Conservation (phyloP, 495 filamentous ascomycete genomes). For the Cladorrhinum samala region DNA sequence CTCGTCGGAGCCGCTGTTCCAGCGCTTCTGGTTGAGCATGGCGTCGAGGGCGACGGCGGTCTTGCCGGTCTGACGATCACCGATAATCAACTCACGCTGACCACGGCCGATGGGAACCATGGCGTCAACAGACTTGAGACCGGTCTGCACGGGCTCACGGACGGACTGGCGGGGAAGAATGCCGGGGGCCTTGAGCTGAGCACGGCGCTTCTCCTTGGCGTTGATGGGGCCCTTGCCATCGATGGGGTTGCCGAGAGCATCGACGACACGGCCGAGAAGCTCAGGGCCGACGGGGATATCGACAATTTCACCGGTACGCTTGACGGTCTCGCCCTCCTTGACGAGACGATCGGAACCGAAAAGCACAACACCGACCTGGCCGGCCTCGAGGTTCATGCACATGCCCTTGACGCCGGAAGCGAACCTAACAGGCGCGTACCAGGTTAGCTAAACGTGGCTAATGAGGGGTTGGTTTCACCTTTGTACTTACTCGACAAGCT, state of each 20-base stretch:
- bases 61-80: conserved; percentile 99
- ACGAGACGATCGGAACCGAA: conserved; percentile 99
- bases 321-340: conserved; percentile 98
- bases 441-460: conserved; percentile 15
- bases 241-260: conserved; percentile 97
- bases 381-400: conserved; percentile 99
- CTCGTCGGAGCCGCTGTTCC: conserved; percentile 88
- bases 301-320: conserved; percentile 99
- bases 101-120: conserved; percentile 99
- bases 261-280: conserved; percentile 95
- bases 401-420: conserved; percentile 99
- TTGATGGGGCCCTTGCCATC: conserved; percentile 98
- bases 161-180: conserved; percentile 95
- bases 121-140: conserved; percentile 97
- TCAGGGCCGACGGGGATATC: conserved; percentile 92
- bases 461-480: conserved; percentile 1
- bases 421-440: conserved; percentile 61
- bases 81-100: conserved; percentile 99
- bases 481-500: conserved; percentile 92
- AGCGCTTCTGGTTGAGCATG: conserved; percentile 98
- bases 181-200: conserved; percentile 97
- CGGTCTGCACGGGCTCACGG: conserved; percentile 98
- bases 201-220: conserved; percentile 85
- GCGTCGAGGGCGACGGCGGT: conserved; percentile 97
- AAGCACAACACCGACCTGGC: conserved; percentile 99